Base-by-base conservation (phyloP, 176 grass and related monocot species). In the Paspalum vaginatum region DNA sequence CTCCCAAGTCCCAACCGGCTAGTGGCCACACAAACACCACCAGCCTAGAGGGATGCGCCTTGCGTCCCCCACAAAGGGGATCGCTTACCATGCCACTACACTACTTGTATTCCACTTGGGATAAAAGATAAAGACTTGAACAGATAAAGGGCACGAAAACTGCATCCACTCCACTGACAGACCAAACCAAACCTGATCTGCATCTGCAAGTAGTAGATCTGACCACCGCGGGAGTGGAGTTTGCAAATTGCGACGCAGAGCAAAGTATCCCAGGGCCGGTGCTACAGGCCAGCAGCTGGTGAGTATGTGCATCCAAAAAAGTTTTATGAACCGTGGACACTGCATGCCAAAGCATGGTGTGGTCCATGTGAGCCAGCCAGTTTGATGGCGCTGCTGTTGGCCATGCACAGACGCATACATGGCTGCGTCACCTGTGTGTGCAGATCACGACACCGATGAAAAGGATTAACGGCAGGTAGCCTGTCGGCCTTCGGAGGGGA, bases 381-480 rank as follows among this genome's bases (percentile, higher is more conserved):
- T 85, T 67, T 56, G 87, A 89, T 80, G 87, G 26, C 54, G 81
- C 41, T 70, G 68, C 54, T 75, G 76, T 56, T 56, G 79, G 79
- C 79, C 76, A 74, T 25, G 65, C 44, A 57, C 65, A 62, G 42
- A 42, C 25, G 11, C 1, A 47, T 13, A 26, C 45, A 79, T 79
- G 56, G 73, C 63, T 43, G 68, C 68, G 50, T 70, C 47, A 65
- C 67, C 58, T 56, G 55, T 26, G 24, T 56, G 55, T 26, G 24
- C n/a, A 14, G 57, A 72, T 42, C 56, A 69, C 26, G 79, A 84
- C 81, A 68, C 61, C 21, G 45, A 39, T 42, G 86, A 79, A 84
- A 84, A 74, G 52, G 86, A 88, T 88, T 55, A 70, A 76, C 87
- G 77, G 32, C 82, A 76, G 87, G 87, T 77, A 58, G 82, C 71